Evolutionary conservation across 2,329 filamentous ascomycete genomes (phyloP).

Genomic region (Fusarium euwallaceae): DNA sequence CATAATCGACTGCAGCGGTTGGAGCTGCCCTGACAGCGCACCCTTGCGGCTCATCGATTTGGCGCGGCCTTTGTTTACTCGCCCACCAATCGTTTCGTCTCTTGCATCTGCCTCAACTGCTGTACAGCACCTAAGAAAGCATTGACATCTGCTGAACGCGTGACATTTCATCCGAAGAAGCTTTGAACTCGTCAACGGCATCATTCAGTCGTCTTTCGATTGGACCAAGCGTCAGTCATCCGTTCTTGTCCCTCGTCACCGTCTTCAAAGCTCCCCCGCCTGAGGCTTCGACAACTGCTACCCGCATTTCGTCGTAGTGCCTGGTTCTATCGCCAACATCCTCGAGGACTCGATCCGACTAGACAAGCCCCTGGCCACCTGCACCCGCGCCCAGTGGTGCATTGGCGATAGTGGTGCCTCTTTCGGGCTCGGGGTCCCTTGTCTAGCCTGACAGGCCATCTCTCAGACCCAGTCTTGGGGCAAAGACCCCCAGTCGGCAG

Average conservation of each 20-base stretch:
- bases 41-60: conserved; percentile 25
- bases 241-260: conserved; percentile 13
- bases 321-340: conserved; percentile 14
- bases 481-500: conserved; percentile 24
- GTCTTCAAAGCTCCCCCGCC: conserved; percentile 17
- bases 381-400: conserved; percentile 25
- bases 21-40: conserved; percentile 29
- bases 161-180: conserved; percentile 8
- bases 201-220: not conserved
- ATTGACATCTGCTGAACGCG: not conserved
- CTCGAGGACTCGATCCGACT: conserved; percentile 31
- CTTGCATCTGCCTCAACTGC: conserved; percentile 3
- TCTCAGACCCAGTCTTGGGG: conserved; percentile 36
- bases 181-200: conserved; percentile 4
- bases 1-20: conserved; percentile 17
- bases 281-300: conserved; percentile 10
- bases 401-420: conserved; percentile 34
- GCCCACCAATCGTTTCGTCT: conserved; percentile 6
- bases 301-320: conserved; percentile 4
- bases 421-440: conserved; percentile 35
- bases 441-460: conserved; percentile 40
- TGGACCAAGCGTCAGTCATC: conserved; percentile 28
- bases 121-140: not conserved
- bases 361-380: conserved; percentile 28
- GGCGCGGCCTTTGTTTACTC: conserved; percentile 32